Evolutionary conservation across 768 basidiomycete genomes (phyloP).

Genomic region (Tulasnella sp.): DNA sequence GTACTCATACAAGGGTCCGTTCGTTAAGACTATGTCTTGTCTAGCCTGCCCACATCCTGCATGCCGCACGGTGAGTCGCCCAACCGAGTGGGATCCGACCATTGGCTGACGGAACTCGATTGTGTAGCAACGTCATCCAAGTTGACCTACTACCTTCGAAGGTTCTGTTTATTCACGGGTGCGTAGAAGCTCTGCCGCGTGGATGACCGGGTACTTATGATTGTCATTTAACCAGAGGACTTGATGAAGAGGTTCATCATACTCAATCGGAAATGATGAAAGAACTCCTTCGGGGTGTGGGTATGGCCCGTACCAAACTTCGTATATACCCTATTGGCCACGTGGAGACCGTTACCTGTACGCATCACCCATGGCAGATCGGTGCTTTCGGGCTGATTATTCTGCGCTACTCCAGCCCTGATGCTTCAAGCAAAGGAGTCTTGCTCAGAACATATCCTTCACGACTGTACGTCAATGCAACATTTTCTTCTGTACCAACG

Average conservation of each 20-base stretch:
- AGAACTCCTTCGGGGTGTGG: conserved; percentile 20
- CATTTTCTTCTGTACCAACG: neutral
- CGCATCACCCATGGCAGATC: neutral
- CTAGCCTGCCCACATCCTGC: conserved; percentile 21
- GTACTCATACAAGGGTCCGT: neutral
- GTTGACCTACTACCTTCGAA: conserved; percentile 18
- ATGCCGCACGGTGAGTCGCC: conserved; percentile 12
- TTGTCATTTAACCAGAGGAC: conserved; percentile 17
- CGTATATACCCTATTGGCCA: conserved; percentile 19
- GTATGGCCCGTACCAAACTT: conserved; percentile 12
- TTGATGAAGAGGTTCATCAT: conserved; percentile 18
- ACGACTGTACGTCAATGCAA: conserved; percentile 6
- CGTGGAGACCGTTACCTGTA: conserved; percentile 17
- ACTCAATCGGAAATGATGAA: conserved; percentile 21
- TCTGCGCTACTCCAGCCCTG: neutral
- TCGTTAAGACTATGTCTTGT: neutral
- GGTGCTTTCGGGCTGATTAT: neutral
- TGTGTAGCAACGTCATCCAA: conserved; percentile 18
- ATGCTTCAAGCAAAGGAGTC: neutral
- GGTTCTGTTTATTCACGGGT: conserved; percentile 21
- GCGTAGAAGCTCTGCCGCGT: neutral
- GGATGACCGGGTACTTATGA: neutral
- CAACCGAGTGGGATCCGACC: neutral
- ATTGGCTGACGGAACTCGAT: neutral
- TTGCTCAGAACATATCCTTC: neutral